Evolutionary conservation across 257 asterid genomes (phyloP).

Genomic region (Nicotiana attenuata): DNA sequence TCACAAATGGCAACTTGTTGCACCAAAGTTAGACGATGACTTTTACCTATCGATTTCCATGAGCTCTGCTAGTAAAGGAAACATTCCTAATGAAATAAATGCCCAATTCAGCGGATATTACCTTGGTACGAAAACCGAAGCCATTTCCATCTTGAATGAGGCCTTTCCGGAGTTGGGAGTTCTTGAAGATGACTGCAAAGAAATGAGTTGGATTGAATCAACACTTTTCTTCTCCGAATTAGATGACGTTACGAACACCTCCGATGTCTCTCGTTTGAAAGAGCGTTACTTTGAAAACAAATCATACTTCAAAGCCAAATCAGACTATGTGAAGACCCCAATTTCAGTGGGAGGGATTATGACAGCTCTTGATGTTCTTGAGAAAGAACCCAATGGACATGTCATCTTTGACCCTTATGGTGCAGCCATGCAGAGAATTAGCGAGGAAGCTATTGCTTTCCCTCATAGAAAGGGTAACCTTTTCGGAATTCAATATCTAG

Average conservation of each 20-base stretch:
- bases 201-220: slow-evolving; percentile 75
- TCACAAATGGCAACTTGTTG: slow-evolving; percentile 56
- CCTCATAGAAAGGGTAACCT: slow-evolving; percentile 75
- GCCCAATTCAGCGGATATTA: slow-evolving; percentile 61
- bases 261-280: slow-evolving; percentile 20
- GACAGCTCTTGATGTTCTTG: slow-evolving; percentile 27
- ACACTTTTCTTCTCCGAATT: slow-evolving; percentile 52
- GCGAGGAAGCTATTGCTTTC: slow-evolving; percentile 50
- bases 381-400: slow-evolving; percentile 55
- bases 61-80: slow-evolving; percentile 36
- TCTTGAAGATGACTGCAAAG: slow-evolving; percentile 31
- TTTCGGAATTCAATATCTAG: slow-evolving; percentile 52
- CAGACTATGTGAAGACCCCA: slow-evolving; percentile 50
- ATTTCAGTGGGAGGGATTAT: slow-evolving; percentile 31
- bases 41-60: slow-evolving; percentile 49
- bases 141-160: slow-evolving; percentile 20
- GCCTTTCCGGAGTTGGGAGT: slow-evolving; percentile 42
- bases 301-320: slow-evolving; percentile 63
- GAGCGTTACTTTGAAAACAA: slow-evolving; percentile 38
- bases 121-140: slow-evolving; percentile 39
- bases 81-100: slow-evolving; percentile 27
- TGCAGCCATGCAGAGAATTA: slow-evolving; percentile 51
- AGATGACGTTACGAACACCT: slow-evolving; percentile 14
- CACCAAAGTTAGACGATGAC: slow-evolving; percentile 37
- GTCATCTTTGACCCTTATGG: slow-evolving; percentile 72